These are phyloP conservation scores for Porcisia hertigi DNA, from an alignment of 208 protist genomes.

Conservation along the genomic window DNA sequence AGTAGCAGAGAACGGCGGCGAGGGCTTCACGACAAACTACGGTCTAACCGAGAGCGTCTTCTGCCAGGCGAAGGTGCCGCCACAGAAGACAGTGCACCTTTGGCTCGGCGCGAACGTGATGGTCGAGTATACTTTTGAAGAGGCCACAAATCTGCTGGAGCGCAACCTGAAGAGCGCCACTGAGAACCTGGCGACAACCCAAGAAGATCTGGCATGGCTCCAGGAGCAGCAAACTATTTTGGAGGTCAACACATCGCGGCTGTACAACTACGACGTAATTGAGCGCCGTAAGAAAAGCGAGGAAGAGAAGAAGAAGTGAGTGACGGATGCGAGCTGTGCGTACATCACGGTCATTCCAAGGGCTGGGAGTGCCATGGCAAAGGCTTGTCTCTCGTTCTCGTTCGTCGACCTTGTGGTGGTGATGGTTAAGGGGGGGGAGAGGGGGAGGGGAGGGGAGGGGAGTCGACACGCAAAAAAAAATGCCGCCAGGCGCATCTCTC, in stretches of 20 bases:
- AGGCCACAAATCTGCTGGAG: constrained; percentile 90
- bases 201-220: constrained; percentile 95
- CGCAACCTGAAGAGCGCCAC: constrained; percentile 87
- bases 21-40: constrained; percentile 81
- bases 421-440: too few species aligned
- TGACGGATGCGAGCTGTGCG: neutral
- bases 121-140: constrained; percentile 97
- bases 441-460: neutral
- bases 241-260: constrained; percentile 94
- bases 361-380: neutral
- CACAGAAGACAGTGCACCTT: constrained; percentile 89
- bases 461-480: too few species aligned
- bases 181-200: constrained; percentile 80
- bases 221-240: constrained; percentile 96
- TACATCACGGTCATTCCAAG: neutral
- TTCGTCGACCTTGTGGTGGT: neutral
- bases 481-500: neutral
- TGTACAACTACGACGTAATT: constrained; percentile 95
- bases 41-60: constrained; percentile 90
- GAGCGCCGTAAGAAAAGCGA: constrained; percentile 66
- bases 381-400: neutral
- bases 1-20: constrained; percentile 25
- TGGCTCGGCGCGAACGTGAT: constrained; percentile 97
- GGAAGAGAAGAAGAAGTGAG: constrained; percentile 26
- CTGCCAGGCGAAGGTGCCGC: constrained; percentile 76